Base-by-base conservation (phyloP, 805 yeast species). In the Teunomyces aglyptinius region DNA sequence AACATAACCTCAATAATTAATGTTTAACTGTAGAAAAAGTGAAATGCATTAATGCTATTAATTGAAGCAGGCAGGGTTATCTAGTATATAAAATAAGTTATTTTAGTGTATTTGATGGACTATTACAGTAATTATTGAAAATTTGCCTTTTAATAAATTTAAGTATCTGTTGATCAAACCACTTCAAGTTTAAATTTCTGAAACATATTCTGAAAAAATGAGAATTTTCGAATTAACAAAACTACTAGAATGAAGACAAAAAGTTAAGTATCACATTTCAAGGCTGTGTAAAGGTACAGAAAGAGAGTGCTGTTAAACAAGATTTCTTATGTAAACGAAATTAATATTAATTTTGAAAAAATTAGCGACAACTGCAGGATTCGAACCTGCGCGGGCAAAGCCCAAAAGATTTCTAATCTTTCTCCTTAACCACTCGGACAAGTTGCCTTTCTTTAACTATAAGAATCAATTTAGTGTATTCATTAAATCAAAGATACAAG, bases 301-400 rank as follows among this genome's bases (percentile, higher is more conserved):
- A 4, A 7, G 5, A 31, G 3, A 13, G 18, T 13, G 6, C 8
- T 8, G 5, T 13, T n/a, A 8, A 8, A 31, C 10, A n/a, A 31
- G 18, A 13, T 13, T 6, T 7, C 13, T 31, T 29, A 29, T n/a
- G n/a, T n/a, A n/a, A n/a, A 19, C 3, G 20, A 8, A 34, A 34
- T 10, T 19, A 16, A 11, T n/a, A 18, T 7, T 33, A 15, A 6
- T 16, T 6, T 15, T 5, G 38, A 56, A 65, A 69, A 68, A 64
- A 60, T 60, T 58, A 49, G 42, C 78, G 78, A 75, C 78, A 73
- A 71, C 79, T 73, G 78, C 80, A 75, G 79, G 80, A 75, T 64
- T 75, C 78, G 80, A 75, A 75, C 80, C 79, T 75, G 79, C 77
- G 80, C 79, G 80, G 79, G 80, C 78, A 72, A 67, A 75, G 76